Conservation (phyloP, 2,329 filamentous ascomycete species). For the Aspergillus puulaauensis region DNA sequence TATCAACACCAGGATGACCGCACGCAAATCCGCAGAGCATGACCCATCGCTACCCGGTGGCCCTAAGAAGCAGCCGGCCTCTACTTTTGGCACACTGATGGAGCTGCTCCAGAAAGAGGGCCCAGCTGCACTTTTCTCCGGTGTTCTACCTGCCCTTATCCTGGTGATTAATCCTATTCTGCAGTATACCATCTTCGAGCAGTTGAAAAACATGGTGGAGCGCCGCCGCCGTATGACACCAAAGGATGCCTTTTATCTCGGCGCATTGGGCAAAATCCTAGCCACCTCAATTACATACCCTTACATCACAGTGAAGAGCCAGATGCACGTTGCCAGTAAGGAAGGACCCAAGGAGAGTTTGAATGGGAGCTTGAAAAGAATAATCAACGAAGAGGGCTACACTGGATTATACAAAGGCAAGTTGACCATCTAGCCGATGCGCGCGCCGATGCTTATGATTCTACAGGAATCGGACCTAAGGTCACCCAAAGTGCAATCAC, state of each 20-base stretch:
- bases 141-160: slow-evolving; percentile 87
- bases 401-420: slow-evolving; percentile 86
- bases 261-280: slow-evolving; percentile 89
- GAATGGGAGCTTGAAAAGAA: slow-evolving; percentile 71
- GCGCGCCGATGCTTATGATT: slow-evolving; percentile 10
- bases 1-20: slow-evolving; percentile 97
- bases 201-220: slow-evolving; percentile 90
- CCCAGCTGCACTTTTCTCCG: slow-evolving; percentile 79
- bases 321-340: slow-evolving; percentile 86
- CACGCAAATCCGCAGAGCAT: slow-evolving; percentile 64
- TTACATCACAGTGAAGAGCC: slow-evolving; percentile 98
- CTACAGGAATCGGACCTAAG: slow-evolving; percentile 85
- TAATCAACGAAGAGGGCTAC: slow-evolving; percentile 88
- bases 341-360: slow-evolving; percentile 78
- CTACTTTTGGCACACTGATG: slow-evolving; percentile 78
- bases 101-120: slow-evolving; percentile 82
- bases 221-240: slow-evolving; percentile 75
- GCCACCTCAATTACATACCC: slow-evolving; percentile 94
- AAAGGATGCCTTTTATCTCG: slow-evolving; percentile 83
- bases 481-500: slow-evolving; percentile 96
- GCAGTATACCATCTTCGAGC: slow-evolving; percentile 98
- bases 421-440: slow-evolving; percentile 24
- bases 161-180: slow-evolving; percentile 97
- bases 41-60: slow-evolving; percentile 41
- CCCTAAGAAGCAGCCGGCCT: slow-evolving; percentile 56